Percentiles rank a stretch among this genome's conserved stretches.
Evolutionary conservation across 2,329 filamentous ascomycete genomes (phyloP).

Genomic region (Talaromyces sp.): DNA sequence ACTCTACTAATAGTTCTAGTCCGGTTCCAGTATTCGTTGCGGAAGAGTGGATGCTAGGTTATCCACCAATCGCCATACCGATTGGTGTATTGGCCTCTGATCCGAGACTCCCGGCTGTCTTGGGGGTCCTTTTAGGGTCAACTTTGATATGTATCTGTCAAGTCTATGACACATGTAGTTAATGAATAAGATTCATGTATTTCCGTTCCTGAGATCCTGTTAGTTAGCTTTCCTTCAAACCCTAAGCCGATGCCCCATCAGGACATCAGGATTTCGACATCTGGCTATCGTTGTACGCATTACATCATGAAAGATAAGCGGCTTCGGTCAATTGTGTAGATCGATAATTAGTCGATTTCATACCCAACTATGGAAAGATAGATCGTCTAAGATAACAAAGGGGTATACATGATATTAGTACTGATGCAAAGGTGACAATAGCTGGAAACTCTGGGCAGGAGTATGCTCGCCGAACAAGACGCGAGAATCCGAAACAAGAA

Average conservation of each 20-base stretch:
- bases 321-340: not conserved
- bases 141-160: no score
- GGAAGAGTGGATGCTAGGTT: not conserved
- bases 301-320: no score
- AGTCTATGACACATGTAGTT: no score
- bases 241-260: not conserved
- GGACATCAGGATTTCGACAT: no score
- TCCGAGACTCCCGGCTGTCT: not conserved
- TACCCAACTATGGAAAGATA: not conserved
- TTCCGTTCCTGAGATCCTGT: not conserved
- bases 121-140: not conserved
- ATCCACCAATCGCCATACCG: not conserved
- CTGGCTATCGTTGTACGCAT: no score
- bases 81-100: not conserved
- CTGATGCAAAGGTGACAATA: not conserved
- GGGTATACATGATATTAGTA: conserved; percentile 11
- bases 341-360: not conserved
- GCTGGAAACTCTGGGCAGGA: not conserved
- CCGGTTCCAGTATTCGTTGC: not conserved
- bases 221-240: not conserved
- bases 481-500: not conserved
- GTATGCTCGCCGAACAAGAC: not conserved
- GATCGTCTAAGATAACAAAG: not conserved
- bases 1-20: not conserved
- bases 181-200: no score